Evolutionary conservation across 371 early-diverging fungal genomes (phyloP).

Genomic region (Umbelopsis sp.): DNA sequence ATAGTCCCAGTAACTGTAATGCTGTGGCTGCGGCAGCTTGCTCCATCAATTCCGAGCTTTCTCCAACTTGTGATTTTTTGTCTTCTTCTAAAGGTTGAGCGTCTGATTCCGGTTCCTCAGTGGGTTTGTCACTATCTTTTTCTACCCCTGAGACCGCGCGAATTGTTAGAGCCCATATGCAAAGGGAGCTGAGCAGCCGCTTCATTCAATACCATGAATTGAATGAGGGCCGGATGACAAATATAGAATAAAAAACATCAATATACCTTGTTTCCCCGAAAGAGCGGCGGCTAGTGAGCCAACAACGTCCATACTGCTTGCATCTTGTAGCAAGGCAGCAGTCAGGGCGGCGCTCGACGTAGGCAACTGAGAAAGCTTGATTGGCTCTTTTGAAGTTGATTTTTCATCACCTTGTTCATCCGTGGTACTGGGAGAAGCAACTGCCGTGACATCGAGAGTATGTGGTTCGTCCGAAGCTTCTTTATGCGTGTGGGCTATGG

Average conservation of each 20-base stretch:
- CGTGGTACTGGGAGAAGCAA: constrained; percentile 23
- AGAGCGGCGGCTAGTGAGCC: constrained; percentile 46
- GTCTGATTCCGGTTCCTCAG: constrained; percentile 1
- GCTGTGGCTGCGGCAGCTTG: constrained; percentile 38
- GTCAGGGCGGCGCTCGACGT: constrained; percentile 30
- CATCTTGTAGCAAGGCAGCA: constrained; percentile 33
- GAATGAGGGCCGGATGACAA: no score
- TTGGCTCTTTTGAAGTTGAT: constrained; percentile 6
- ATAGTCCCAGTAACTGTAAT: constrained; percentile 23
- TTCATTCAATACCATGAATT: no score
- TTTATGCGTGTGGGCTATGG: constrained; percentile 12
- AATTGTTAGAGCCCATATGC: background rate
- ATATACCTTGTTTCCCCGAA: constrained; percentile 38
- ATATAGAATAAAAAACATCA: background rate
- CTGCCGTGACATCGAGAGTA: constrained; percentile 26
- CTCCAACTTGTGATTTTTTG: background rate
- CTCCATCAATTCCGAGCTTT: constrained; percentile 25
- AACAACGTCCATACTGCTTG: constrained; percentile 33
- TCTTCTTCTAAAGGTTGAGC: background rate
- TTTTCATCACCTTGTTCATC: constrained; percentile 20
- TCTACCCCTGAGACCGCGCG: background rate
- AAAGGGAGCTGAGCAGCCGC: background rate
- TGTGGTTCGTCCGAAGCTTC: constrained; percentile 25
- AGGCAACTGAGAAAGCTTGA: constrained; percentile 20
- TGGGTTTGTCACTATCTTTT: constrained; percentile 5